phyloP scores from a whole-genome alignment of 2,329 filamentous ascomycete genomes.

The Colletotrichum lentis region DNA sequence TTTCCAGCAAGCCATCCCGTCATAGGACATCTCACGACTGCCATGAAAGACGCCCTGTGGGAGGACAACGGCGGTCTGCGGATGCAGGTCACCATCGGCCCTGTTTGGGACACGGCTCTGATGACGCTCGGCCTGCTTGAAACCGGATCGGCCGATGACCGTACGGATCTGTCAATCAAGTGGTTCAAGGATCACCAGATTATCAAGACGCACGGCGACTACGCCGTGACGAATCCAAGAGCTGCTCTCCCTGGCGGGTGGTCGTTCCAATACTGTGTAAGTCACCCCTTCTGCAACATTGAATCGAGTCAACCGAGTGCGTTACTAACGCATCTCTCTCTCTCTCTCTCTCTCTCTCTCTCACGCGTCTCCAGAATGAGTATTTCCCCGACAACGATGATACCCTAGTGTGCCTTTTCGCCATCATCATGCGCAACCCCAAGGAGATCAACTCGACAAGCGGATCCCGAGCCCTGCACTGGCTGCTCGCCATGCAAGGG shows the following conservation, averaged over 20 bases:
- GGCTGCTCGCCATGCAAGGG: conserved; percentile 19
- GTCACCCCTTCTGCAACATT: background rate
- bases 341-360: too few relatives aligned
- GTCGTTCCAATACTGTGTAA: conserved; percentile 23
- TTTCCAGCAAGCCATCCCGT: conserved; percentile 10
- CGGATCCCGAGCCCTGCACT: conserved; percentile 2
- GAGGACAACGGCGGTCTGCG: conserved; percentile 12
- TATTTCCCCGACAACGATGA: conserved; percentile 28
- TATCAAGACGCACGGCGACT: conserved; percentile 21
- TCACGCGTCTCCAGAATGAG: conserved; percentile 1
- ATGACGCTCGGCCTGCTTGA: conserved; percentile 14
- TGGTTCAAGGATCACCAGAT: conserved; percentile 28
- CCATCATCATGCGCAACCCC: conserved; percentile 19
- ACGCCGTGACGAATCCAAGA: background rate
- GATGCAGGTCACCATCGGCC: conserved; percentile 18
- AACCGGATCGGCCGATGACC: conserved; percentile 8
- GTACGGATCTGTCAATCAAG: conserved; percentile 2
- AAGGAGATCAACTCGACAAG: conserved; percentile 18
- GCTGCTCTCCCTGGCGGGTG: conserved; percentile 12
- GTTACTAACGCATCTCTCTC: background rate
- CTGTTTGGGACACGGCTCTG: conserved; percentile 19
- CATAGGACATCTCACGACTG: conserved; percentile 4
- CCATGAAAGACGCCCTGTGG: conserved; percentile 18
- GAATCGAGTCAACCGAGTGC: background rate
- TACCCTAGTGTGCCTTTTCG: conserved; percentile 10